Evolutionary conservation across 2,329 filamentous ascomycete species (phyloP), one percentile per base, ranked within the genome.

Genomic region (Cryphonectria radicalis): DNA sequence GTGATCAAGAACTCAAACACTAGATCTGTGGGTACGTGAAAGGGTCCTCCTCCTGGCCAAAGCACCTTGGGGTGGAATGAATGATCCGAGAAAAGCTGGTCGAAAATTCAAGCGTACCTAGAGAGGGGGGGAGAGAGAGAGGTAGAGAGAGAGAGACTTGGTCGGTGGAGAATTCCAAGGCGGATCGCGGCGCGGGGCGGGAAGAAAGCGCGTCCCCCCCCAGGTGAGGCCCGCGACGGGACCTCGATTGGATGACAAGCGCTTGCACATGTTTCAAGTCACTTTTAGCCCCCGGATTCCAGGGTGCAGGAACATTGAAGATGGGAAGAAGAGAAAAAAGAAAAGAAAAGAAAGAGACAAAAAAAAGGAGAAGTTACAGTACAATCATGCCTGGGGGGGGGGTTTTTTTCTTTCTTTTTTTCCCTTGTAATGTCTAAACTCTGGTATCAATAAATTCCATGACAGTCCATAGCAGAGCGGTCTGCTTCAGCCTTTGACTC

Each of bases 181-280:
- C 66, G 63, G 71, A 63, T 66, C 62, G 42, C 66, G 46, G 66
- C 55, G 43, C 66, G 57, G 63, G 67, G 65, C 67, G 68, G 71
- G 60, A 72, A 67, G 37, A 70, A 42, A 55, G 63, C 67, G 64
- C 74, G 71, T 76, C n/a, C n/a, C n/a, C n/a, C 74, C 72, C 74
- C 74, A 75, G 74, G 70, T 73, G 72, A 64, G 66, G 53, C 66
- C 72, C 63, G 65, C 68, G 55, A 69, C 50, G 17, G 63, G 35
- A 57, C 55, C 69, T 75, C 74, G 76, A 78, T 78, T 78, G 77
- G 77, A 73, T 74, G 63, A 35, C 72, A 76, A 73, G 66, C 66
- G 70, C 69, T 73, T 70, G 73, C 68, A 72, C 42, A 64, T 63
- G 77, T 78, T 77, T 78, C 77, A 78, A 74, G 60, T 74, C 69